Conservation (phyloP, 306 rosid species). For the Prunus armeniaca region DNA sequence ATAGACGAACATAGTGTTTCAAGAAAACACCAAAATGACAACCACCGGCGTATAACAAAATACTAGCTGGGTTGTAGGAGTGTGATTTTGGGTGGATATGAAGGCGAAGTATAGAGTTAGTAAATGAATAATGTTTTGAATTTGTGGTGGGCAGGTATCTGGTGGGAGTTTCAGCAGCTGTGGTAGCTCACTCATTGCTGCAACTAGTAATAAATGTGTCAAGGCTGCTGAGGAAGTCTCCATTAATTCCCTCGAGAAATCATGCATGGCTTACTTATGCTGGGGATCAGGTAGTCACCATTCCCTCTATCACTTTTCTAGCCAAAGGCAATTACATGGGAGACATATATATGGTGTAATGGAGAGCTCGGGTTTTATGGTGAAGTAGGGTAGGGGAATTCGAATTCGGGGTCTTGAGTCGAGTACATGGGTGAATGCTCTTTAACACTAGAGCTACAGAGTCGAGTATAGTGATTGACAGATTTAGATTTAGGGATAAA, state of each 20-base stretch:
- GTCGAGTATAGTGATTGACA: too few relatives aligned
- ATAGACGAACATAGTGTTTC: too few relatives aligned
- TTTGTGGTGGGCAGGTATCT: constrained; percentile 56
- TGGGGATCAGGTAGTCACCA: constrained; percentile 67
- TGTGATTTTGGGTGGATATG: too few relatives aligned
- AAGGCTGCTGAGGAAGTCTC: constrained; percentile 54
- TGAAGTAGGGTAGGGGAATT: neutral
- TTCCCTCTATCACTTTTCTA: neutral
- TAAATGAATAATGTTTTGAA: neutral
- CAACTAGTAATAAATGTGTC: constrained; percentile 63
- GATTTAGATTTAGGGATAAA: too few relatives aligned
- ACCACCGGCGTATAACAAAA: too few relatives aligned
- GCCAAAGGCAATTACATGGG: neutral
- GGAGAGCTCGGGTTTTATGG: neutral
- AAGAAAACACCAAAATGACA: too few relatives aligned
- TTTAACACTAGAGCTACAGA: neutral
- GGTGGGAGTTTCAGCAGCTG: constrained; percentile 73
- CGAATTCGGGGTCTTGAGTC: neutral
- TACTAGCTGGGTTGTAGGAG: too few relatives aligned
- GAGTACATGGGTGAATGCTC: neutral
- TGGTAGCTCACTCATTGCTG: constrained; percentile 65
- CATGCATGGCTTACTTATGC: constrained; percentile 85
- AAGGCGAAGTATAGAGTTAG: too few relatives aligned
- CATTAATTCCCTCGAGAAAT: constrained; percentile 63
- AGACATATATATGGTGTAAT: neutral